A percentile compares a stretch with the other conserved stretches of the same genome.
phyloP scores from a whole-genome alignment of 108 stramenopile species.

The Cyclotella distinguenda region DNA sequence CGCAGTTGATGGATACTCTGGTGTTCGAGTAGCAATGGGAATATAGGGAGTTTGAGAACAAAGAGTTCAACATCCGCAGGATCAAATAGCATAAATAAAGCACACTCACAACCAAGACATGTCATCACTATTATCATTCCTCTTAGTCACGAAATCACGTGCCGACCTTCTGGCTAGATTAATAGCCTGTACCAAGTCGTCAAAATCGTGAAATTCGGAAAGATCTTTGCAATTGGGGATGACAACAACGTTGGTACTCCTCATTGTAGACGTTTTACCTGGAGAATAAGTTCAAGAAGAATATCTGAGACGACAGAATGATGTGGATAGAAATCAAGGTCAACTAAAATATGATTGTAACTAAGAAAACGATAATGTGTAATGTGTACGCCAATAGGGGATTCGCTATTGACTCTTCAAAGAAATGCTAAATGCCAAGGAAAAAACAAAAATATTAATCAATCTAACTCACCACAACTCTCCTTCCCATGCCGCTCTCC shows the following conservation, averaged over 20 bases:
- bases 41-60: not conserved
- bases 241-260: conserved; percentile 76
- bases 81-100: no score
- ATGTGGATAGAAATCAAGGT: not conserved
- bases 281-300: not conserved
- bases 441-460: not conserved
- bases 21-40: not conserved
- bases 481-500: conserved; percentile 65
- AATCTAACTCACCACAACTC: conserved; percentile 30
- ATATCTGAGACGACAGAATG: not conserved
- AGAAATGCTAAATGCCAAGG: not conserved
- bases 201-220: conserved; percentile 55
- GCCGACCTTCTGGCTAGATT: conserved; percentile 69
- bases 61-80: no score
- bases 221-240: conserved; percentile 65
- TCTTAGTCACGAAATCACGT: conserved; percentile 64
- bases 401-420: not conserved
- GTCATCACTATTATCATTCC: conserved; percentile 37
- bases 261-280: conserved; percentile 51
- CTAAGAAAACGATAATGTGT: no score
- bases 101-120: conserved; percentile 64
- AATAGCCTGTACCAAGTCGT: conserved; percentile 58
- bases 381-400: no score
- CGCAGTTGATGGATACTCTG: conserved; percentile 79
- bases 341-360: not conserved